phyloP scores from a whole-genome alignment of 495 filamentous ascomycete species.

The Talaromyces borbonicus region DNA sequence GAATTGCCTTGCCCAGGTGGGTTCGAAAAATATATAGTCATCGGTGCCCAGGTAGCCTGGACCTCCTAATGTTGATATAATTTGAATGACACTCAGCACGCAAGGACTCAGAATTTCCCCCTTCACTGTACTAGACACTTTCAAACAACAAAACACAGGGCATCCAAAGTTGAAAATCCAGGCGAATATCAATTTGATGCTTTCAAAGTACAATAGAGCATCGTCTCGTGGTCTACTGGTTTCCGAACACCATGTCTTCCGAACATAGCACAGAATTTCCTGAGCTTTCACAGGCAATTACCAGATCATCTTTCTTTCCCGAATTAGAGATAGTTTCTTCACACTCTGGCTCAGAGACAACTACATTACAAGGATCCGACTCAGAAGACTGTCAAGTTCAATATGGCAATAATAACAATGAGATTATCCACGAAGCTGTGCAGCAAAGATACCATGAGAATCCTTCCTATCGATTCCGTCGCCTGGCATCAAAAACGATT shows the following conservation, averaged over 20 bases:
- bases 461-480: conserved; percentile 21
- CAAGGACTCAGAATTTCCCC: too few species aligned
- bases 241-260: not conserved
- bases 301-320: not conserved
- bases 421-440: conserved; percentile 19
- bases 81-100: too few species aligned
- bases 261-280: not conserved
- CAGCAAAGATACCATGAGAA: too few species aligned
- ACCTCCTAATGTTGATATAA: too few species aligned
- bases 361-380: not conserved
- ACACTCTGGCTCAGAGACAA: conserved; percentile 1
- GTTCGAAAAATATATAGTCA: conserved; percentile 4
- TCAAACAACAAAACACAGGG: too few species aligned
- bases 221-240: too few species aligned
- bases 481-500: conserved; percentile 26
- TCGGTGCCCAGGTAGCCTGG: too few species aligned
- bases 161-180: too few species aligned
- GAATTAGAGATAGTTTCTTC: not conserved
- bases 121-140: too few species aligned
- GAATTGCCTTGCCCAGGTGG: not conserved
- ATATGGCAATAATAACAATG: conserved; percentile 1
- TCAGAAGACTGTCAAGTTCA: not conserved
- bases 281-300: not conserved
- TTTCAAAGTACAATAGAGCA: too few species aligned
- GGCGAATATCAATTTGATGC: too few species aligned